Conservation (phyloP, 108 stramenopile species). For the Discostella pseudostelligera region DNA sequence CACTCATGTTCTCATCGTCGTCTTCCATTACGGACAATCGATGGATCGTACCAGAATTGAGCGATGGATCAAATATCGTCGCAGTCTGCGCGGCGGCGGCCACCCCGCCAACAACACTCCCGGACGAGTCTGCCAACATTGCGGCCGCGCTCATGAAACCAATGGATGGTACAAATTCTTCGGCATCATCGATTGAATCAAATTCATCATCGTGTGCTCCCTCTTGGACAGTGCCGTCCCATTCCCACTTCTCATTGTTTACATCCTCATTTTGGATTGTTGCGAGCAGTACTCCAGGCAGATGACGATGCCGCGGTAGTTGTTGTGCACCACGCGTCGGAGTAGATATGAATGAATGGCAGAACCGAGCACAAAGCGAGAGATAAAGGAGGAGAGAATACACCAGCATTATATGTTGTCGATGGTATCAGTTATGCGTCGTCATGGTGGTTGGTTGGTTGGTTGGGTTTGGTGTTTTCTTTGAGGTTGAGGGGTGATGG, state of each 20-base stretch:
- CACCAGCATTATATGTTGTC: background rate
- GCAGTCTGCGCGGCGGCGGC: background rate
- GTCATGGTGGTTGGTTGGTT: too few species aligned
- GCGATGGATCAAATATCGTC: conserved; percentile 4
- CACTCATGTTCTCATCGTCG: conserved; percentile 1
- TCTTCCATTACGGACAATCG: conserved; percentile 4
- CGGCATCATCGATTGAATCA: conserved; percentile 7
- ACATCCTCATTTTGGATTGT: too few species aligned
- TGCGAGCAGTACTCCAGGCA: too few species aligned
- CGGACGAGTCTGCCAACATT: background rate
- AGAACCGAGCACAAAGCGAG: background rate
- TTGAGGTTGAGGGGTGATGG: too few species aligned
- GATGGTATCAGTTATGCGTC: too few species aligned
- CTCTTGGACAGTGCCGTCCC: conserved; percentile 17
- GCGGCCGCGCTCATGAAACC: conserved; percentile 18
- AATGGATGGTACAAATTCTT: conserved; percentile 18
- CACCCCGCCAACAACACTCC: background rate
- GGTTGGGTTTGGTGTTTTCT: too few species aligned
- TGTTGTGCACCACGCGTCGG: background rate
- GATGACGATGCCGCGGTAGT: background rate
- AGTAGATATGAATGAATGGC: background rate
- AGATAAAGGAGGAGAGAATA: background rate
- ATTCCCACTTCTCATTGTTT: conserved; percentile 1
- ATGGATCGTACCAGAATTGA: conserved; percentile 13
- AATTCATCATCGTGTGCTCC: conserved; percentile 29